Conservation (phyloP, 2,329 filamentous ascomycete genomes). For the Venturia asperata region DNA sequence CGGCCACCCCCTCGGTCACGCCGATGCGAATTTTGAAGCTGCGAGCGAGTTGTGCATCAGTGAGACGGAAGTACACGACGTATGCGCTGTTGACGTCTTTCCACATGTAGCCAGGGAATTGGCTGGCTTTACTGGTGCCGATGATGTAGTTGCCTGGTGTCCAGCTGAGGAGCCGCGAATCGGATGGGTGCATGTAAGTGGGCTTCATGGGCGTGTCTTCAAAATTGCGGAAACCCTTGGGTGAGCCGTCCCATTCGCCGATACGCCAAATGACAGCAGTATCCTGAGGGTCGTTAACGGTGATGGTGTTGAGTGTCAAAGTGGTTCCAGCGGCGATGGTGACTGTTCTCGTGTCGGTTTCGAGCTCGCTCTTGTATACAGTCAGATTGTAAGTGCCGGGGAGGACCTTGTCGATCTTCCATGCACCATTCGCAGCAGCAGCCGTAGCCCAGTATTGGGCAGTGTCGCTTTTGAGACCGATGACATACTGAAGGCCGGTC, state of each 20-base stretch:
- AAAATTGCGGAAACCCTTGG: slow-evolving; percentile 26
- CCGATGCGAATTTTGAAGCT: neutral
- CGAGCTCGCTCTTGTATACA: neutral
- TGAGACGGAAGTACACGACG: slow-evolving; percentile 35
- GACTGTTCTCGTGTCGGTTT: neutral
- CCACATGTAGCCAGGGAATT: slow-evolving; percentile 39
- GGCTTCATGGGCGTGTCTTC: slow-evolving; percentile 36
- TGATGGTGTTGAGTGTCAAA: neutral
- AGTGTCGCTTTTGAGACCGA: too few relatives aligned
- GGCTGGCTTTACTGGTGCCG: slow-evolving; percentile 24
- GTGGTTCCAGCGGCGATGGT: neutral
- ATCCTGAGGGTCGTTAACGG: neutral
- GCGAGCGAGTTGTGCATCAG: slow-evolving; percentile 24
- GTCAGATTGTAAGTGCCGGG: too few relatives aligned
- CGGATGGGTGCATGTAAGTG: slow-evolving; percentile 38
- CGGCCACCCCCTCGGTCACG: neutral
- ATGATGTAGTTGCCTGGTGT: slow-evolving; percentile 32
- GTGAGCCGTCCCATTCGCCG: neutral
- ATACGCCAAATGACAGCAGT: neutral
- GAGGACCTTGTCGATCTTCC: too few relatives aligned
- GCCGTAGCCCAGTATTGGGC: too few relatives aligned
- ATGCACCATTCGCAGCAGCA: too few relatives aligned
- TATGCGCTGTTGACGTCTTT: slow-evolving; percentile 38
- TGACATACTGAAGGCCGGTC: too few relatives aligned
- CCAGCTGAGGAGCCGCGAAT: slow-evolving; percentile 30